phyloP scores from a whole-genome alignment of 1,284 basidiomycete genomes.

The Nidula niveotomentosa region DNA sequence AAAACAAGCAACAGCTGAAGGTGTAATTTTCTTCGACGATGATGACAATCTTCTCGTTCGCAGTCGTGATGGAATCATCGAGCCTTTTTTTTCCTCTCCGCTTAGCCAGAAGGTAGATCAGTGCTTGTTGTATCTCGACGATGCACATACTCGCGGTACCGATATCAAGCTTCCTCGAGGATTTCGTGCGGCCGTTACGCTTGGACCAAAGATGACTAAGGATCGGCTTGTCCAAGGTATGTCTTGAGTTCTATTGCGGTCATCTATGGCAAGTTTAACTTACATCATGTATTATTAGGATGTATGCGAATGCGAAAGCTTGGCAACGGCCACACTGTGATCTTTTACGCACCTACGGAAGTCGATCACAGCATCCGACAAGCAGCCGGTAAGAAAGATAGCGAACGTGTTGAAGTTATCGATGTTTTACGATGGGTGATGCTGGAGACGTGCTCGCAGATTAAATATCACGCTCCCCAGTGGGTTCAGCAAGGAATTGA shows the following conservation, averaged over 20 bases:
- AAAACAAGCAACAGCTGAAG: slow-evolving; percentile 25
- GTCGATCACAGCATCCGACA: slow-evolving; percentile 39
- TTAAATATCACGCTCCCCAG: slow-evolving; percentile 34
- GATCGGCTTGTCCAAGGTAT: slow-evolving; percentile 54
- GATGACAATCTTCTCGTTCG: slow-evolving; percentile 42
- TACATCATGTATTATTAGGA: slow-evolving; percentile 20
- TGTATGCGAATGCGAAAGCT: slow-evolving; percentile 53
- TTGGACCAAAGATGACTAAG: slow-evolving; percentile 54
- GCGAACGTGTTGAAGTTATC: slow-evolving; percentile 13
- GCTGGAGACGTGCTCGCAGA: slow-evolving; percentile 41
- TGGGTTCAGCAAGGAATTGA: slow-evolving; percentile 52
- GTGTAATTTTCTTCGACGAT: slow-evolving; percentile 48
- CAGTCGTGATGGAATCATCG: slow-evolving; percentile 34
- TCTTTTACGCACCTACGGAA: slow-evolving; percentile 50
- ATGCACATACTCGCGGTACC: slow-evolving; percentile 58
- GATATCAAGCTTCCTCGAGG: slow-evolving; percentile 47
- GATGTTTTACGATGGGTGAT: slow-evolving; percentile 48
- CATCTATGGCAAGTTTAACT: neutral
- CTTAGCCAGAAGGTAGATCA: slow-evolving; percentile 39
- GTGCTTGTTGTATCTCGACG: slow-evolving; percentile 55
- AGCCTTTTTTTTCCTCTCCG: slow-evolving; percentile 40
- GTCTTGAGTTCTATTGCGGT: slow-evolving; percentile 3
- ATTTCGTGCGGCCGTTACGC: slow-evolving; percentile 48
- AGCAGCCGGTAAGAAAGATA: slow-evolving; percentile 7
- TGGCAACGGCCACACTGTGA: slow-evolving; percentile 45